Base-by-base conservation (phyloP, 345 rosid species). In the Boechera stricta region DNA sequence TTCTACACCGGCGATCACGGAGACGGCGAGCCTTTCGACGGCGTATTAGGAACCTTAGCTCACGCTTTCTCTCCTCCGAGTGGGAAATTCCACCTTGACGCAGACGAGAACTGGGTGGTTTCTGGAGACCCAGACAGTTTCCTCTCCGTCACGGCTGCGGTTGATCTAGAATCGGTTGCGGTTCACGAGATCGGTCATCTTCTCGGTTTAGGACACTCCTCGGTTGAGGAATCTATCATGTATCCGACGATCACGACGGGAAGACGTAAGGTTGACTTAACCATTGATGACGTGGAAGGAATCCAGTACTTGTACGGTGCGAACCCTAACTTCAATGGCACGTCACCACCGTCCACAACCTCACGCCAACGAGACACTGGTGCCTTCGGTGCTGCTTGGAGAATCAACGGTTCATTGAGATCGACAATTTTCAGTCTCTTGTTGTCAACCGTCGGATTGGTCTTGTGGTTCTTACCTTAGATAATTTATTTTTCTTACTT, bases 121-220 rank as follows among this genome's bases (percentile, higher is more conserved):
- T 52, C 86, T 9, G 90, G 92, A 3, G 91, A 84, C 49, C 52
- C 73, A 1, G 57, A 72, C 5, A 58, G 15, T 31, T 74, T 80
- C 68, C 76, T 87, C 10, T 4, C 79, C 29, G 2, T 79, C 28
- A 3, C 79, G 33, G 66, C 92, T 5, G 91, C 98, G 4, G 83
- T 94, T 28, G 99, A 94, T 58, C 78, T 94, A 7, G 98, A 94
- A 60, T 90, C 99, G 0, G 99, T 94, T 36, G 96, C 94, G 4
- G 95, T 92, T 47, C 99, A 94, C 47, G 99, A 94, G 83, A 92
- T 94, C 21, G 99, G 99, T 29, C 99, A 94, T 80, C 59, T 94
- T 84, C 81, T 94, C 10, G 99, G 99, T 15, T 72, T 94, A 57
- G 99, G 99, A 7, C 99, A 94, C 71, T 94, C 99, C 0, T 90